Conservation (phyloP, 176 grass and related monocot genomes). For the Triticum aestivum region DNA sequence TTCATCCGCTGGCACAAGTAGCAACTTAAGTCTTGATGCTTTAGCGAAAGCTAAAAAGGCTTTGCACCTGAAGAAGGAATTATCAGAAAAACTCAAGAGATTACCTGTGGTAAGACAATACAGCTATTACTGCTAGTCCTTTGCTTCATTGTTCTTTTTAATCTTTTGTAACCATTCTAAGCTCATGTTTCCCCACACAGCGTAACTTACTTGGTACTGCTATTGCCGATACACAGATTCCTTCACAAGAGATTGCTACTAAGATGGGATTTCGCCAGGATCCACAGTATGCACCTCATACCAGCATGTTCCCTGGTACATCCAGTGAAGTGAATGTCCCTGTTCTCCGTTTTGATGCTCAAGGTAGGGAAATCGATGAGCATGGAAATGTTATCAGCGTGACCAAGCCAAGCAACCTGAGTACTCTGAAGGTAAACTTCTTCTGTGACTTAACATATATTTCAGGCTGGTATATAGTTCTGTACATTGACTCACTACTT, state of each 20-base stretch:
- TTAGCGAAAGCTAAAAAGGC: conserved; percentile 99
- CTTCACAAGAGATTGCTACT: conserved; percentile 70
- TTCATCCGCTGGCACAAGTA: conserved; percentile 63
- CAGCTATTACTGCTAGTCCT: not conserved
- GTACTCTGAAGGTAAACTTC: conserved; percentile 82
- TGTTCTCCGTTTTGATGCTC: conserved; percentile 84
- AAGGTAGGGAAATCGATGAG: conserved; percentile 93
- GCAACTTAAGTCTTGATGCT: conserved; percentile 88
- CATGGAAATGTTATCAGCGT: conserved; percentile 79
- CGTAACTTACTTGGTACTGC: conserved; percentile 57
- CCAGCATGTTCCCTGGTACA: too few relatives aligned
- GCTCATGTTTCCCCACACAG: conserved; percentile 35
- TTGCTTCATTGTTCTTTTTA: conserved; percentile 13
- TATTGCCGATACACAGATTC: conserved; percentile 34
- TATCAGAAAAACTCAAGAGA: conserved; percentile 81
- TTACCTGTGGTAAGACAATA: conserved; percentile 57
- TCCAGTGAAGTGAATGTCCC: conserved; percentile 26
- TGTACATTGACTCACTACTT: not conserved
- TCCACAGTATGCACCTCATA: too few relatives aligned
- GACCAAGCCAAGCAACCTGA: conserved; percentile 69
- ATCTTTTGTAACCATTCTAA: conserved; percentile 6
- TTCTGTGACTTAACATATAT: conserved; percentile 4
- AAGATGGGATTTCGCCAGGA: too few relatives aligned
- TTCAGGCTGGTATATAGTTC: not conserved
- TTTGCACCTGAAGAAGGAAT: conserved; percentile 88